Base-by-base conservation (phyloP, 2,329 filamentous ascomycete species). In the Fusarium xyrophilum region DNA sequence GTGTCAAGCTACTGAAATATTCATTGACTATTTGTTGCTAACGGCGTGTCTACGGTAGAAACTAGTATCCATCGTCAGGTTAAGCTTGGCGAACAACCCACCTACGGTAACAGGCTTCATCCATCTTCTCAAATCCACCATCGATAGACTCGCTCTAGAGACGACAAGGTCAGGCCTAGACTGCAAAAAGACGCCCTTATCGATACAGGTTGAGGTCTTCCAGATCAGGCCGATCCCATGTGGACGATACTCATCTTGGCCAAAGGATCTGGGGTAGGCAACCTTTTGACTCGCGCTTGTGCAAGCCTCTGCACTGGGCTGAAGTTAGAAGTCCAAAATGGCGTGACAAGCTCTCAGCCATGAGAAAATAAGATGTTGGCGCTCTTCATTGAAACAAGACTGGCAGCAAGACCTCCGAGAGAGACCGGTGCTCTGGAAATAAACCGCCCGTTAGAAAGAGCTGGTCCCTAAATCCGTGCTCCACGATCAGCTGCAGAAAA, bases 221-320 rank as follows among this genome's bases (percentile, higher is more conserved):
- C 47, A 69, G 46, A 69, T 69, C 66, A 59, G 48, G 55, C 21
- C 54, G 53, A 62, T 47, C 21, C 43, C 42, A 62, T 63, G 38
- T 42, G 39, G 19, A 38, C 27, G 36, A 32, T 56, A 36, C 60
- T 60, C 46, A 47, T 58, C 44, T 44, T 43, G 60, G 67, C 40
- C 39, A 43, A 32, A 44, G 40, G 53, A 62, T 70, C 67, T 68
- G 67, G 67, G 67, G 67, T 68, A 69, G 52, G 28, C 52, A 44
- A 32, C 35, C 23, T 54, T 69, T 58, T 47, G 48, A 52, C 55
- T 67, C 30, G 43, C 52, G 51, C 47, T 46, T 52, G 47, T 68
- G 63, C 59, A 61, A 68, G 63, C 58, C 62, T 51, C 55, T 46
- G 40, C n/a, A 47, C 46, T 56, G 50, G 58, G 35, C 53, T 36